Evolutionary conservation across 2,329 filamentous ascomycete species (phyloP).

Genomic region (Fusarium falciforme): DNA sequence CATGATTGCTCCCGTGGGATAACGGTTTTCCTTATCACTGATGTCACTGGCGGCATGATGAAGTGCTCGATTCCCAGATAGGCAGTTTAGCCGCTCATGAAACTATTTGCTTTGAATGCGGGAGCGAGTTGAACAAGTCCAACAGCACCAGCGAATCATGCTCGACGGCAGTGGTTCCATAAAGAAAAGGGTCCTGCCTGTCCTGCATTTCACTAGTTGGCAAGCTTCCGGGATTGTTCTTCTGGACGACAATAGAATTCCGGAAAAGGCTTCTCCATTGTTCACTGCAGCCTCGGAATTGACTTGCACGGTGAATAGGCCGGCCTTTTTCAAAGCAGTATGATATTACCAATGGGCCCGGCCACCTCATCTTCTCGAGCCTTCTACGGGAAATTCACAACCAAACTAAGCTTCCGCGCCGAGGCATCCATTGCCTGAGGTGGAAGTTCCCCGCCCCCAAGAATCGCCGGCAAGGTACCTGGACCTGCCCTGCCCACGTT

Average conservation of each 20-base stretch:
- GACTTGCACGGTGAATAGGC: not conserved
- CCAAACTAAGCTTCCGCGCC: conserved; percentile 10
- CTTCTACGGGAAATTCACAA: conserved; percentile 33
- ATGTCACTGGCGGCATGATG: conserved; percentile 4
- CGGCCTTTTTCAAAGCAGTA: not conserved
- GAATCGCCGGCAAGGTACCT: conserved; percentile 23
- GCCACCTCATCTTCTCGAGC: conserved; percentile 26
- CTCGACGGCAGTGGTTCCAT: not conserved
- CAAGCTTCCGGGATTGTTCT: not conserved
- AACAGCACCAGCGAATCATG: conserved; percentile 3
- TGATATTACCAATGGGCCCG: not conserved
- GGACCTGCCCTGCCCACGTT: conserved; percentile 19
- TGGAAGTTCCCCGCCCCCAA: conserved; percentile 24
- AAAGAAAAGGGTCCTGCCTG: not conserved
- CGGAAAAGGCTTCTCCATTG: not conserved
- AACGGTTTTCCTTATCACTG: not conserved
- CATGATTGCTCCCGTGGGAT: not conserved
- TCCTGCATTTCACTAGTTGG: not conserved
- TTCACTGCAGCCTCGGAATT: conserved; percentile 12
- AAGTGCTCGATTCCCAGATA: not conserved
- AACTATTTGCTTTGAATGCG: not conserved
- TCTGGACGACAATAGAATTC: not conserved
- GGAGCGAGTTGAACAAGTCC: not conserved
- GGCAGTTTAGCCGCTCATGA: not conserved
- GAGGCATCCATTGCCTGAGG: conserved; percentile 12